Conservation (phyloP, 2,329 filamentous ascomycete species). For the Neonectria coccinea region DNA sequence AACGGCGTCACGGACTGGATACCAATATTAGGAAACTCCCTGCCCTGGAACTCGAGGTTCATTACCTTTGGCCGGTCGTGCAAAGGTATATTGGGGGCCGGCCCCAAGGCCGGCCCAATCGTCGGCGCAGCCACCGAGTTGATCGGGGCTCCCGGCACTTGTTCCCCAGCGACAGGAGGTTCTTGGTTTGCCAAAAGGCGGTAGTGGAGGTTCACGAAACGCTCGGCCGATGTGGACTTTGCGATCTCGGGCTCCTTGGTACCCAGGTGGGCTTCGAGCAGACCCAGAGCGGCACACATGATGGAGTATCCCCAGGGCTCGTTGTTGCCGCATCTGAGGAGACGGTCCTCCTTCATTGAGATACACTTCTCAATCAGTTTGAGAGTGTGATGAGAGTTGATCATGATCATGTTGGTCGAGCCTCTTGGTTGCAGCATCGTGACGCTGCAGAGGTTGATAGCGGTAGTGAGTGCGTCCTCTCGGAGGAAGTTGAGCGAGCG, state of each 20-base stretch:
- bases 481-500: conserved; percentile 70
- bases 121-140: conserved; percentile 40
- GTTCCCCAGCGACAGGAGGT: conserved; percentile 52
- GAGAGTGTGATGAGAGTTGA: conserved; percentile 70
- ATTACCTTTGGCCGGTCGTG: conserved; percentile 56
- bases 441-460: conserved; percentile 71
- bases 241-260: conserved; percentile 67
- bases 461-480: conserved; percentile 69
- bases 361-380: conserved; percentile 72
- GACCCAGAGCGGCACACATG: conserved; percentile 70
- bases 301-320: conserved; percentile 74
- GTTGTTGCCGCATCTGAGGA: conserved; percentile 71
- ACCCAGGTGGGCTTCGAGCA: conserved; percentile 70
- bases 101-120: conserved; percentile 42
- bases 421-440: conserved; percentile 70
- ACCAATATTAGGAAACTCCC: conserved; percentile 47
- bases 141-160: conserved; percentile 41
- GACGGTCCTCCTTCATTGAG: conserved; percentile 69
- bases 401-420: conserved; percentile 72
- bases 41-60: conserved; percentile 43
- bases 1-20: conserved; percentile 58
- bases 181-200: conserved; percentile 68
- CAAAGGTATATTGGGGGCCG: conserved; percentile 50
- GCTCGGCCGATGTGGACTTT: conserved; percentile 69
- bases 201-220: conserved; percentile 70